These are phyloP conservation scores for Ettlia oleoabundans DNA, from an alignment of 139 green algal genomes.

Conservation along the genomic window DNA sequence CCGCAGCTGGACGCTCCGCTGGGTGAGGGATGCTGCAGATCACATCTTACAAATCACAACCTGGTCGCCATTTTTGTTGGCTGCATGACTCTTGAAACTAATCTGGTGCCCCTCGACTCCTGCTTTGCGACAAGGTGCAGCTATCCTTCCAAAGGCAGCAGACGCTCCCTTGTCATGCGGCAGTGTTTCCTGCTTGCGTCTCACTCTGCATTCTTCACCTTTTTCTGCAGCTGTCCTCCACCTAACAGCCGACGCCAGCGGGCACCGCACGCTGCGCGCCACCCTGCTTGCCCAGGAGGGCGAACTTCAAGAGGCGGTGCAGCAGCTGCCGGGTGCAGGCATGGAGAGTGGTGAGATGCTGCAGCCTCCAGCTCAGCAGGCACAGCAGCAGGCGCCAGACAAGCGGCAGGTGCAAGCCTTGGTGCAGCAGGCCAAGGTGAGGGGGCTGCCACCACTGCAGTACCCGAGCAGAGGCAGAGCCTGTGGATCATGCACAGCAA, in stretches of 20 bases:
- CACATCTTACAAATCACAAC: too few species aligned
- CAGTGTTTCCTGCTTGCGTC: neutral
- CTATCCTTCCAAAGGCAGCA: too few species aligned
- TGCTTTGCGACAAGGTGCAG: too few species aligned
- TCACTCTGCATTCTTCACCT: neutral
- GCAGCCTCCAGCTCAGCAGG: neutral
- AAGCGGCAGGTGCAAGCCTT: neutral
- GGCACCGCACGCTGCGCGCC: slow-evolving; percentile 5
- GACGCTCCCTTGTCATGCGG: neutral
- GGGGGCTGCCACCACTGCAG: slow-evolving; percentile 43
- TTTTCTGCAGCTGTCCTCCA: neutral
- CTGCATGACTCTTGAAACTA: too few species aligned
- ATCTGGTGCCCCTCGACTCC: too few species aligned
- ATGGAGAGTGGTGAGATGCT: neutral
- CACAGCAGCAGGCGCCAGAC: neutral
- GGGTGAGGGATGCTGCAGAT: slow-evolving; percentile 24
- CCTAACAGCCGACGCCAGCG: neutral
- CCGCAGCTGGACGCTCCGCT: slow-evolving; percentile 18
- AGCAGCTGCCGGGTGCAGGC: neutral
- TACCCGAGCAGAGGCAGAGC: neutral
- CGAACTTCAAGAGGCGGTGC: too few species aligned
- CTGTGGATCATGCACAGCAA: neutral
- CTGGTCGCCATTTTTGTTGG: too few species aligned
- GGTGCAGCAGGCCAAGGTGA: slow-evolving; percentile 10
- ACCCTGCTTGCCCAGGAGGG: neutral